Conservation (phyloP, 2,329 filamentous ascomycete genomes). For the Seiridium cupressi region DNA sequence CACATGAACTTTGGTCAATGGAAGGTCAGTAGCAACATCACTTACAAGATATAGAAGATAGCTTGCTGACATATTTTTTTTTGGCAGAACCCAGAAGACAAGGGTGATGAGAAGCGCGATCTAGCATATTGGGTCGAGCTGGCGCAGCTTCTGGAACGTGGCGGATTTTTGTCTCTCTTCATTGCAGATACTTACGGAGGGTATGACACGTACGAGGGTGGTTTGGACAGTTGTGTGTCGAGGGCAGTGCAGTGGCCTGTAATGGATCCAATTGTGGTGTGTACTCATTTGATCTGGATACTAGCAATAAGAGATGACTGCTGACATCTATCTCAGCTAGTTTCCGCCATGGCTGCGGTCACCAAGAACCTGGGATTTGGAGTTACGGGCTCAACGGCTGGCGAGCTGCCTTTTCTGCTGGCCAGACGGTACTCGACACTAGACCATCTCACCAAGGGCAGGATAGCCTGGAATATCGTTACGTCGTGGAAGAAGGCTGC, state of each 20-base stretch:
- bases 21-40: slow-evolving; percentile 43
- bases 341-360: slow-evolving; percentile 64
- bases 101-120: slow-evolving; percentile 57
- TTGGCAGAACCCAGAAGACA: slow-evolving; percentile 57
- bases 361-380: slow-evolving; percentile 63
- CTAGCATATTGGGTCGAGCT: slow-evolving; percentile 64
- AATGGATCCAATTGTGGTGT: slow-evolving; percentile 61
- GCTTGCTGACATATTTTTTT: background rate
- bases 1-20: slow-evolving; percentile 66
- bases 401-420: slow-evolving; percentile 60
- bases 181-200: slow-evolving; percentile 65
- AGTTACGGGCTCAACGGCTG: slow-evolving; percentile 62
- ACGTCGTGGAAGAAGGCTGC: slow-evolving; percentile 52
- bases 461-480: slow-evolving; percentile 67
- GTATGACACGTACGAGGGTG: slow-evolving; percentile 61
- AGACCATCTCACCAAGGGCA: slow-evolving; percentile 59
- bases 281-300: slow-evolving; percentile 18
- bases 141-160: slow-evolving; percentile 59
- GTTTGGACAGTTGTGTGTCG: slow-evolving; percentile 58
- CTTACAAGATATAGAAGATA: background rate
- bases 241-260: slow-evolving; percentile 64
- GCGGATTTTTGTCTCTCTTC: slow-evolving; percentile 63
- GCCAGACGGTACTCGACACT: slow-evolving; percentile 62
- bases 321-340: slow-evolving; percentile 38
- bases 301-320: background rate